These are phyloP conservation scores for Metschnikowia lachancei DNA, from an alignment of 805 yeast species.

Conservation along the genomic window DNA sequence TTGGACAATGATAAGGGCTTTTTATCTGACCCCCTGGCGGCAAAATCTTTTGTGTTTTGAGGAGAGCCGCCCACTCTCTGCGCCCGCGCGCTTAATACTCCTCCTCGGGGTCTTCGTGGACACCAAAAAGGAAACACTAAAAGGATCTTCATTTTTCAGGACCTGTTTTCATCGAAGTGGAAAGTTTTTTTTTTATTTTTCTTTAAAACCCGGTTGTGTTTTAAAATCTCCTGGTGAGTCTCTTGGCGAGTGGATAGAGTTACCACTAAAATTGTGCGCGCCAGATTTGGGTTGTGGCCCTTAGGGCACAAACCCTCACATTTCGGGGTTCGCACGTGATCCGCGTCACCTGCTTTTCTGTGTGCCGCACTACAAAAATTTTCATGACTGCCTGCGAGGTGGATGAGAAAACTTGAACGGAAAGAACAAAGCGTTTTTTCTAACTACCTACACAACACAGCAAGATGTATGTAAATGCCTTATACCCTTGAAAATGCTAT, in stretches of 20 bases:
- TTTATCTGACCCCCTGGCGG: too few species aligned
- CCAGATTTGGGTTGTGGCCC: neutral
- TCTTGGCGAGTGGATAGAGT: neutral
- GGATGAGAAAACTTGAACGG: constrained; percentile 10
- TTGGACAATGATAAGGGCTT: too few species aligned
- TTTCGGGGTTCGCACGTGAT: constrained; percentile 13
- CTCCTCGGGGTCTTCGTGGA: too few species aligned
- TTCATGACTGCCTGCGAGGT: constrained; percentile 11
- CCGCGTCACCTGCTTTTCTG: constrained; percentile 5
- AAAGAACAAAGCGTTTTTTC: constrained; percentile 11
- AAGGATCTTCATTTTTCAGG: too few species aligned
- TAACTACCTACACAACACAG: constrained; percentile 20
- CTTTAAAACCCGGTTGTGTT: neutral
- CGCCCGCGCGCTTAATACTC: too few species aligned
- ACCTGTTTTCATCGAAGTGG: too few species aligned
- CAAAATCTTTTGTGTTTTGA: too few species aligned
- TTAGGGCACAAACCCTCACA: constrained; percentile 18
- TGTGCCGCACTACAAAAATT: constrained; percentile 16
- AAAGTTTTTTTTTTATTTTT: neutral
- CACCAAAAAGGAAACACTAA: too few species aligned
- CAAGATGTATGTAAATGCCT: constrained; percentile 20
- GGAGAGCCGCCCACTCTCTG: too few species aligned
- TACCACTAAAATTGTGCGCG: neutral
- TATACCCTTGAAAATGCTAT: neutral
- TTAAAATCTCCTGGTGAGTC: too few species aligned